Evolutionary conservation across 228 moss, liverwort and hornwort species (phyloP).

Genomic region (Sphagnum magellanicum): DNA sequence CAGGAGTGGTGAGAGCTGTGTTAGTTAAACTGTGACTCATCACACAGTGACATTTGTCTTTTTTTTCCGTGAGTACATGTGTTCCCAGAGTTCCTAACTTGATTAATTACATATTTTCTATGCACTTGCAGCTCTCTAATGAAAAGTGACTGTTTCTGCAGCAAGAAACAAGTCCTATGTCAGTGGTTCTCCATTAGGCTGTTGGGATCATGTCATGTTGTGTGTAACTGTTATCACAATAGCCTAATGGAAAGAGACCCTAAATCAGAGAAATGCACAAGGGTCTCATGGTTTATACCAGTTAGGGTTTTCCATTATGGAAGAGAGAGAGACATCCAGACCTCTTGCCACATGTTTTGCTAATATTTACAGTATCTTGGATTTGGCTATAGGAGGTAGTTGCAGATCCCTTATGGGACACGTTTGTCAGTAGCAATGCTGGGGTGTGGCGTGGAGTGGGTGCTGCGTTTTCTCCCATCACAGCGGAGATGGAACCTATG

Average conservation of each 20-base stretch:
- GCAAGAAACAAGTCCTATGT: no score
- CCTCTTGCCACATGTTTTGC: neutral
- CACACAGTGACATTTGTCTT: no score
- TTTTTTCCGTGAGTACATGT: no score
- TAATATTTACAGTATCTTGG: neutral
- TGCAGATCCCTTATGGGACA: slow-evolving; percentile 61
- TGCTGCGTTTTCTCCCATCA: slow-evolving; percentile 80
- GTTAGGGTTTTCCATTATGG: no score
- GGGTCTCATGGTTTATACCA: neutral
- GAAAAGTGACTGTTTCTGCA: no score
- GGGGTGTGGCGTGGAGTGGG: slow-evolving; percentile 94
- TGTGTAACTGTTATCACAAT: neutral
- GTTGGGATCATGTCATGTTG: neutral
- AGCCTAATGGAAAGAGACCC: neutral
- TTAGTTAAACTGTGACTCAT: neutral
- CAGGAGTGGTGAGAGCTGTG: neutral
- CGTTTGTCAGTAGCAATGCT: slow-evolving; percentile 78
- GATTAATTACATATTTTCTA: no score
- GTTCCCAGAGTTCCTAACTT: no score
- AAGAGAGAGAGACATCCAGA: no score
- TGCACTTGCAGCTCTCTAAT: no score
- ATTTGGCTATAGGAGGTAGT: slow-evolving; percentile 62
- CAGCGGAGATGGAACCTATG: slow-evolving; percentile 83
- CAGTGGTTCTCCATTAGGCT: no score
- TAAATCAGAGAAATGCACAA: neutral